A percentile compares a stretch with the other conserved stretches of the same genome.
These are phyloP conservation scores for Populus hybrid DNA, from an alignment of 441 rosid species.

Conservation along the genomic window DNA sequence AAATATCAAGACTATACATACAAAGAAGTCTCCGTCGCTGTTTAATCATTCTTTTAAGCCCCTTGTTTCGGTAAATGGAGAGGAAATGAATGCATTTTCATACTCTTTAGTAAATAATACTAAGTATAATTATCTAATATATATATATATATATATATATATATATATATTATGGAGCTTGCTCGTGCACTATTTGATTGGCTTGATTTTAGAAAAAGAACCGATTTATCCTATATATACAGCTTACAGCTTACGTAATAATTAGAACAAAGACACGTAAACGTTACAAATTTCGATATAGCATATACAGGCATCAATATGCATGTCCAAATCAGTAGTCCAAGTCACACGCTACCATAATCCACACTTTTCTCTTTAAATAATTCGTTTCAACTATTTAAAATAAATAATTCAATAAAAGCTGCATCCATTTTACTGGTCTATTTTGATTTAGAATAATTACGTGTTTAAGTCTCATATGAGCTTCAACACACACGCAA, in stretches of 20 bases:
- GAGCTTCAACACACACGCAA: neutral
- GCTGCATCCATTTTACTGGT: neutral
- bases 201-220: too few species aligned
- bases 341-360: slow-evolving; percentile 3
- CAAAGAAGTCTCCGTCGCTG: too few species aligned
- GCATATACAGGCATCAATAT: neutral
- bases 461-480: neutral
- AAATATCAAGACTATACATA: too few species aligned
- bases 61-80: too few species aligned
- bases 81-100: too few species aligned
- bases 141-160: too few species aligned
- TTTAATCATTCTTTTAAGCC: too few species aligned
- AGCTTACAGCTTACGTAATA: neutral
- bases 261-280: neutral
- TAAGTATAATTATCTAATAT: too few species aligned
- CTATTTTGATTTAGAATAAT: neutral
- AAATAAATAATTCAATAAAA: neutral
- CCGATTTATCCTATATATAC: neutral
- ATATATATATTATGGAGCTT: too few species aligned
- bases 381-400: too few species aligned
- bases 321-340: neutral
- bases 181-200: too few species aligned
- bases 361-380: neutral
- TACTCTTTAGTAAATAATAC: too few species aligned
- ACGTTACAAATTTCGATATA: neutral